Evolutionary conservation across 176 grass and related monocot genomes (phyloP).

Genomic region (Ensete glaucum): DNA sequence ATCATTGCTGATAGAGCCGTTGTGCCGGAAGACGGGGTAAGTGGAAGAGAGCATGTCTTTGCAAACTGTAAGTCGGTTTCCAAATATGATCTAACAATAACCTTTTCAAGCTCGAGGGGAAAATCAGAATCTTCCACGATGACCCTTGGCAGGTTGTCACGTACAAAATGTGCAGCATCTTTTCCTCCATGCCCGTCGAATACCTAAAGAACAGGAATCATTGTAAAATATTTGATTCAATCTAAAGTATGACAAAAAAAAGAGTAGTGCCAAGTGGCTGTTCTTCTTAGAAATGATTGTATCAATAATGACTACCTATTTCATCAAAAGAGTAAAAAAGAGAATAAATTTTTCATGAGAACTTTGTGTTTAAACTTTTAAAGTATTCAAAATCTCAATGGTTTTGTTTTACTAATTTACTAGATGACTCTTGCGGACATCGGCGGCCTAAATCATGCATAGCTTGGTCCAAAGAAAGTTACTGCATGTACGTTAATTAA

Average conservation of each 20-base stretch:
- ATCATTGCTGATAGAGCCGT: constrained; percentile 87
- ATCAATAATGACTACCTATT: too few species aligned
- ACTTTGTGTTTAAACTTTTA: too few species aligned
- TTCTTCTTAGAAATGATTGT: too few species aligned
- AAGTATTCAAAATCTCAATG: too few species aligned
- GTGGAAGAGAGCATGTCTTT: constrained; percentile 38
- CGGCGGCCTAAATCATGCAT: too few species aligned
- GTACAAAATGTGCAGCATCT: constrained; percentile 81
- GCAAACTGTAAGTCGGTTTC: constrained; percentile 77
- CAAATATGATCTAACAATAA: constrained; percentile 62
- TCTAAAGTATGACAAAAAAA: neutral
- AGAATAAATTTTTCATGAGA: too few species aligned
- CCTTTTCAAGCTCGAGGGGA: constrained; percentile 83
- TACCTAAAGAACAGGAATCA: constrained; percentile 32
- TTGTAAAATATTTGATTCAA: neutral
- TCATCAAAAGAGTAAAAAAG: too few species aligned
- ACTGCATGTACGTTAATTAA: too few species aligned
- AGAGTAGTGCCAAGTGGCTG: too few species aligned
- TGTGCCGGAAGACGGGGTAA: constrained; percentile 63
- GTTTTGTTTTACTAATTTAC: too few species aligned
- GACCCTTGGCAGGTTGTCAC: constrained; percentile 83
- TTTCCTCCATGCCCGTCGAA: constrained; percentile 97
- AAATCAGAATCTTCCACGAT: constrained; percentile 85
- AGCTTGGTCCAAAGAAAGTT: too few species aligned
- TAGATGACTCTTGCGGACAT: too few species aligned